These are phyloP conservation scores for Aspergillus indologenus DNA, from an alignment of 495 filamentous ascomycete species.

Conservation along the genomic window DNA sequence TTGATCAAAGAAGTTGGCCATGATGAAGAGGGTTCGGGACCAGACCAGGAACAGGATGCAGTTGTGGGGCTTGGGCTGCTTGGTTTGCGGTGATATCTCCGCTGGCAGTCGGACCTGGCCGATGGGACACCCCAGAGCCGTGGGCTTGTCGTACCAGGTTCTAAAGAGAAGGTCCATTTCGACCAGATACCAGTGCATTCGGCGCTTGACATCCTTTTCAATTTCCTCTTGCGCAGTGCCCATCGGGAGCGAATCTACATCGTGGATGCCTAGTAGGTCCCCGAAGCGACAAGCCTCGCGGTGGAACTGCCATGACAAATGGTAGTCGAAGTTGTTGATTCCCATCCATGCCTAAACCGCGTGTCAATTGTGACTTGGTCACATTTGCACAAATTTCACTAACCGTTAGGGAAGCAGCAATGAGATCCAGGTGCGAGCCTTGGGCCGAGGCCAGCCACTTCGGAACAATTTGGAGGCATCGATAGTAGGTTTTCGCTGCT, in stretches of 20 bases:
- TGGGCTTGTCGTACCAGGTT: conserved; percentile 9
- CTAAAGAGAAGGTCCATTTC: conserved; percentile 3
- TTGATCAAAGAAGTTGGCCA: not conserved
- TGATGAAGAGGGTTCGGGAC: not conserved
- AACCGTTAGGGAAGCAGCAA: conserved; percentile 8
- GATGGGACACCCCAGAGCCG: not conserved
- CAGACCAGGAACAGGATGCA: conserved; percentile 3
- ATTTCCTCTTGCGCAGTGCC: not conserved
- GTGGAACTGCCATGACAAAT: conserved; percentile 11
- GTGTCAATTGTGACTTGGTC: not conserved
- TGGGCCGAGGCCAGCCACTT: conserved; percentile 8
- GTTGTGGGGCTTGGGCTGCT: conserved; percentile 1
- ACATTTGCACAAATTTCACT: not conserved
- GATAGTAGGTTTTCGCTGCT: conserved; percentile 8
- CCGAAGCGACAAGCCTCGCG: conserved; percentile 10
- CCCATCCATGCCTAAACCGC: conserved; percentile 3
- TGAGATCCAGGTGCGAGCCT: conserved; percentile 4
- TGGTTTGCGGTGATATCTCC: not conserved
- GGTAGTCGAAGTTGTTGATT: conserved; percentile 15
- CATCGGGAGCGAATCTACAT: not conserved
- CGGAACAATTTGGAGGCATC: conserved; percentile 1
- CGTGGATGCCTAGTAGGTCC: conserved; percentile 5
- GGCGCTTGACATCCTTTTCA: conserved; percentile 3
- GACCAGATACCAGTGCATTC: conserved; percentile 6
- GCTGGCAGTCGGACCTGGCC: not conserved